Percentiles rank a stretch among this genome's conserved stretches.
Evolutionary conservation across 1,139 yeast genomes (phyloP).

Genomic region (Debaryomyces subglobosus): DNA sequence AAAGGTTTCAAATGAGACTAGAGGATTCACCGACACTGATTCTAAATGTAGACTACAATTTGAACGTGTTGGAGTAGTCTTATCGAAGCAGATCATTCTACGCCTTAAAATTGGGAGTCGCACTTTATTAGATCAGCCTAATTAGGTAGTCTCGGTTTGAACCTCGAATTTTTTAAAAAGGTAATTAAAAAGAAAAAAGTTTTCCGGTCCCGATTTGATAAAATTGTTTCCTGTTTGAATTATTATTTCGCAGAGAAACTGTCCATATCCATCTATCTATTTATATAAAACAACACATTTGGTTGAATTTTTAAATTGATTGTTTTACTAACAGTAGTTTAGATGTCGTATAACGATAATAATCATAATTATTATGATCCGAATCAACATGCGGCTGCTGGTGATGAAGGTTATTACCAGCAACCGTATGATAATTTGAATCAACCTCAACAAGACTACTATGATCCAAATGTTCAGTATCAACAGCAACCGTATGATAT

Average conservation of each 20-base stretch:
- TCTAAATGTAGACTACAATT: not conserved
- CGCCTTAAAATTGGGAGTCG: constrained; percentile 1
- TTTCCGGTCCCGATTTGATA: constrained; percentile 5
- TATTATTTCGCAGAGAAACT: not conserved
- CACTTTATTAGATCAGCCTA: constrained; percentile 4
- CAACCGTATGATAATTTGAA: constrained; percentile 43
- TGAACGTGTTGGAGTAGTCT: not conserved
- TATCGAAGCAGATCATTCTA: constrained; percentile 3
- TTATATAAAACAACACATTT: constrained; percentile 3
- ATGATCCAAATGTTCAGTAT: constrained; percentile 56
- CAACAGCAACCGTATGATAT: constrained; percentile 53
- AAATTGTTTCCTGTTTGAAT: constrained; percentile 5
- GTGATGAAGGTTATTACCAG: constrained; percentile 50
- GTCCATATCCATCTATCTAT: constrained; percentile 1
- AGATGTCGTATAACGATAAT: constrained; percentile 58
- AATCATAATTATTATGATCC: constrained; percentile 53
- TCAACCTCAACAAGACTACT: constrained; percentile 40
- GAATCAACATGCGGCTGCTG: constrained; percentile 40
- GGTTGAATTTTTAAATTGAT: not conserved
- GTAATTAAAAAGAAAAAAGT: constrained; percentile 5
- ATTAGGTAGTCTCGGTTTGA: constrained; percentile 6
- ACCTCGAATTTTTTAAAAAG: constrained; percentile 6
- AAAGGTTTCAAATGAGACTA: not conserved
- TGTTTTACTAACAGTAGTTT: constrained; percentile 24
- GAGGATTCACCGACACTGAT: not conserved